phyloP scores from a whole-genome alignment of 257 asterid genomes.

The Rauvolfia tetraphylla region DNA sequence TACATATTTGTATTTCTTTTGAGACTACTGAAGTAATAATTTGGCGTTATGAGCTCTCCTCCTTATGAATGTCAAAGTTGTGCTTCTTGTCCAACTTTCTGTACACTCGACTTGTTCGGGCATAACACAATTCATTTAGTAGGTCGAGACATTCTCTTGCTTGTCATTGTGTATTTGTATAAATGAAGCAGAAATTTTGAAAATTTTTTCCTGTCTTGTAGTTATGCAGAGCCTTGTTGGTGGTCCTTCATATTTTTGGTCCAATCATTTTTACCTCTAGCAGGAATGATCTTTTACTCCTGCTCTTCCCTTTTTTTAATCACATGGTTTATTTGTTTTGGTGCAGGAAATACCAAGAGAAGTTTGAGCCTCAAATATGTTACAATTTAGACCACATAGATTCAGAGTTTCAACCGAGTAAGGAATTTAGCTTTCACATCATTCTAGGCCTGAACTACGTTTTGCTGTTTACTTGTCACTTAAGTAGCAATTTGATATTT shows the following conservation, averaged over 20 bases:
- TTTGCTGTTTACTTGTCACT: not conserved
- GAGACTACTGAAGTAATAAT: not conserved
- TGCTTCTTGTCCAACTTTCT: not conserved
- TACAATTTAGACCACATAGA: conserved; percentile 40
- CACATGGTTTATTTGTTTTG: conserved; percentile 10
- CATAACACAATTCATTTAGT: not conserved
- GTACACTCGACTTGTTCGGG: not conserved
- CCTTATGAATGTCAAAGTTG: not conserved
- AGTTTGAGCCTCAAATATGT: conserved; percentile 42
- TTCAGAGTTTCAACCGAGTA: conserved; percentile 54
- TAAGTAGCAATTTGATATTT: not conserved
- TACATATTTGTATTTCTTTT: conserved; percentile 13
- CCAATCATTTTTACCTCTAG: not conserved
- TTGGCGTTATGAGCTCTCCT: not conserved
- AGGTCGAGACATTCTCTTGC: not conserved
- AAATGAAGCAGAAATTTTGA: not conserved
- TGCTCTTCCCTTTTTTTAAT: not conserved
- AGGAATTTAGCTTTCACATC: conserved; percentile 5
- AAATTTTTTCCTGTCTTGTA: not conserved
- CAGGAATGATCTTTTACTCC: not conserved
- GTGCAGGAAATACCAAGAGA: conserved; percentile 66
- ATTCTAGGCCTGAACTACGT: not conserved
- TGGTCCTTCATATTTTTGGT: not conserved
- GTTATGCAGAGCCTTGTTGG: not conserved
- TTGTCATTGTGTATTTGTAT: not conserved